Percentiles rank a stretch among this genome's conserved stretches.
Conservation (phyloP, 1,139 yeast species). For the Scheffersomyces parashehatae region DNA sequence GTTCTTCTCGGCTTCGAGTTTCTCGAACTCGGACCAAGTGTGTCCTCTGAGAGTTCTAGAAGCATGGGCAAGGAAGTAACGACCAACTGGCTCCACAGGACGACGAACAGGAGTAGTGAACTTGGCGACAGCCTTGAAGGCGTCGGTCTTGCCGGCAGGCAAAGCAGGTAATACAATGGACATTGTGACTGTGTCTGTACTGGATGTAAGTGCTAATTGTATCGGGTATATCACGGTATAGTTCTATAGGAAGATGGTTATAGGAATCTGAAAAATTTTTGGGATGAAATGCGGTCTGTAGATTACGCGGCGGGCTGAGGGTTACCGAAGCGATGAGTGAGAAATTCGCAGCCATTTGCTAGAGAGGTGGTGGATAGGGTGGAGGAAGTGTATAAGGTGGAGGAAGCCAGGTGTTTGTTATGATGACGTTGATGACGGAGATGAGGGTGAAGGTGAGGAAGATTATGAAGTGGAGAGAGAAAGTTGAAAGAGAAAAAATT, state of each 20-base stretch:
- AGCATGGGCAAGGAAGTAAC: constrained; percentile 93
- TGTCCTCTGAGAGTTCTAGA: constrained; percentile 95
- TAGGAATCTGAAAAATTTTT: constrained; percentile 17
- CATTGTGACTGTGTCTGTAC: constrained; percentile 16
- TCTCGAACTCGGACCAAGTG: constrained; percentile 97
- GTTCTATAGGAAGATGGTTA: not conserved
- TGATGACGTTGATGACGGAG: no score
- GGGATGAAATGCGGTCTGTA: constrained; percentile 11
- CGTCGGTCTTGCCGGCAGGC: constrained; percentile 45
- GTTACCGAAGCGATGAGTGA: no score
- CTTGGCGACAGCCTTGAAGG: constrained; percentile 51
- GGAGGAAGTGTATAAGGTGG: not conserved
- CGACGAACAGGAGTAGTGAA: constrained; percentile 75
- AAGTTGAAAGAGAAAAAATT: no score
- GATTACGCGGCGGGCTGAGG: not conserved
- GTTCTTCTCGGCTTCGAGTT: constrained; percentile 88
- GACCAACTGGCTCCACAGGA: constrained; percentile 95
- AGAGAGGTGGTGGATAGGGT: not conserved
- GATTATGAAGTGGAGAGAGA: no score
- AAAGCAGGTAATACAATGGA: constrained; percentile 40
- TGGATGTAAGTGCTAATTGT: not conserved
- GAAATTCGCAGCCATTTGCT: no score
- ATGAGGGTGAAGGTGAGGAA: no score
- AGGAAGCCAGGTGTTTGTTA: not conserved
- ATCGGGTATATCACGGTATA: not conserved